Base-by-base conservation (phyloP, 768 basidiomycete species). In the Kwoniella shandongensis region DNA sequence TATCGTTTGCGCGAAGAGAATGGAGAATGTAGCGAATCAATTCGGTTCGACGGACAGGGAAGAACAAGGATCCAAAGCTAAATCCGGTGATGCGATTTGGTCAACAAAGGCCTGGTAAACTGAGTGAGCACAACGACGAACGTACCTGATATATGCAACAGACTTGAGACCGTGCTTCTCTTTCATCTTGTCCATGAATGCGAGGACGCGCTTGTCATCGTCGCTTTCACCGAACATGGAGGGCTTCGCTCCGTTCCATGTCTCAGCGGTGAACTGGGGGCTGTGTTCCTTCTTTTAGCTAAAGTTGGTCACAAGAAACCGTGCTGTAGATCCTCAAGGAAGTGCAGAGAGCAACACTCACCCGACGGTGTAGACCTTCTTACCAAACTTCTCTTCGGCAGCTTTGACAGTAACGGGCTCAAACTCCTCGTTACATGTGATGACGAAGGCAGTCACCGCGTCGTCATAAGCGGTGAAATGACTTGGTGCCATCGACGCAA, bases 1-100 rank as follows among this genome's bases (percentile, higher is more conserved):
- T 22, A 3, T 44, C 44, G 26, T 25, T 23, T n/a, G 53, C 61
- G 26, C 54, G 35, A 4, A 69, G 52, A 10, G 67, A 57, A n/a
- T 62, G 45, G 42, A 69, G 38, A 8, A 69, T 45, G 42, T 58
- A 59, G 27, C 41, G 41, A 20, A 63, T 52, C 15, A 69, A 36
- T 23, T 69, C 61, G 11, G 63, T 63, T 51, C 67, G 49, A 35
- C 17, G 13, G 10, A 47, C 27, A 22, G 63, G 67, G 51, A 56
- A 69, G 27, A 49, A 69, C 0, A 64, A n/a, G 3, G 61, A 62
- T 26, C 67, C 67, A 22, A 65, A 58, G 38, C 66, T 66, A n/a
- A n/a, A n/a, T n/a, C n/a, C n/a, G n/a, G n/a, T n/a, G n/a, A n/a
- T n/a, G n/a, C n/a, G n/a, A n/a, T n/a, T n/a, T n/a, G n/a, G n/a